These are phyloP conservation scores for Cydonia oblonga DNA, from an alignment of 331 rosid species.

Conservation along the genomic window DNA sequence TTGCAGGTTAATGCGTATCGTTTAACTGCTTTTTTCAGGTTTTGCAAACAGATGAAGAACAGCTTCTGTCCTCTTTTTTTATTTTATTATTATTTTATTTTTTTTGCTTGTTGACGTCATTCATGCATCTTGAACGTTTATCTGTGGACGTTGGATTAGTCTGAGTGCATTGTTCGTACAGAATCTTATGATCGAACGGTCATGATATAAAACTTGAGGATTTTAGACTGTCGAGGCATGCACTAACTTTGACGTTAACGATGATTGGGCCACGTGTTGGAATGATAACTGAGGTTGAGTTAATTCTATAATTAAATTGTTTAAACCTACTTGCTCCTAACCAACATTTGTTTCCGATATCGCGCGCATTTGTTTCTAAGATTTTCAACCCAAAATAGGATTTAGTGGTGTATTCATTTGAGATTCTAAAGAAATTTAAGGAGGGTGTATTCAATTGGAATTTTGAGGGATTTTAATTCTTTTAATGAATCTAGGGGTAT, in stretches of 20 bases:
- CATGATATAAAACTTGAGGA: not conserved
- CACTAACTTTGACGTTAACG: slow-evolving; percentile 23
- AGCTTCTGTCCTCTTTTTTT: not conserved
- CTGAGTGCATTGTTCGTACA: not conserved
- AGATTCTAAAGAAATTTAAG: too few relatives aligned
- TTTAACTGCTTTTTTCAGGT: slow-evolving; percentile 18
- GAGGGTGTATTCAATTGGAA: too few relatives aligned
- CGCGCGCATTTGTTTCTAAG: too few relatives aligned
- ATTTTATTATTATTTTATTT: too few relatives aligned
- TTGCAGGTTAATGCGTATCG: slow-evolving; percentile 17
- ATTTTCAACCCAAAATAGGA: too few relatives aligned
- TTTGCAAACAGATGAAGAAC: slow-evolving; percentile 3
- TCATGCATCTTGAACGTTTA: not conserved
- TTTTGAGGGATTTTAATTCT: too few relatives aligned
- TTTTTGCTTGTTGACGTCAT: too few relatives aligned
- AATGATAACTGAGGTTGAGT: not conserved
- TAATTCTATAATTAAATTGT: not conserved
- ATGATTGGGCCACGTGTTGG: slow-evolving; percentile 18
- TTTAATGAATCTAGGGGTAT: too few relatives aligned
- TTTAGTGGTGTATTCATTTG: too few relatives aligned
- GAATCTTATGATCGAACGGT: not conserved
- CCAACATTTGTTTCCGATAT: too few relatives aligned
- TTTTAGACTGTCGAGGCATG: not conserved
- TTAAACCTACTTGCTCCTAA: too few relatives aligned
- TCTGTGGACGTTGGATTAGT: not conserved